Evolutionary conservation across 139 green algal species (phyloP).

Genomic region (Auxenochlorella pyrenoidosa): DNA sequence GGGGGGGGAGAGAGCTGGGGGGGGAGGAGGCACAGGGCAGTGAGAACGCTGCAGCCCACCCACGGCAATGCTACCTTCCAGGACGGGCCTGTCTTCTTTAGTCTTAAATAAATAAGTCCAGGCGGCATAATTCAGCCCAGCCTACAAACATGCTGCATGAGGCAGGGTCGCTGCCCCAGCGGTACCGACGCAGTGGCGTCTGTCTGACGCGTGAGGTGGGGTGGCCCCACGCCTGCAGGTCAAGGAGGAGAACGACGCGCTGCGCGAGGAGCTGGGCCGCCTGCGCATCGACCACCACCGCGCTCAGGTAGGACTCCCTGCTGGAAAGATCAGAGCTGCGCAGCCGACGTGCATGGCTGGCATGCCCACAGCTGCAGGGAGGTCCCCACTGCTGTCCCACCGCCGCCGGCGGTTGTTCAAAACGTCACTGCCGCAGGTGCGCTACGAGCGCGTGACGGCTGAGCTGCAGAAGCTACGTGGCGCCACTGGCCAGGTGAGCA

Average conservation of each 20-base stretch:
- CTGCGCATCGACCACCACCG: constrained; percentile 34
- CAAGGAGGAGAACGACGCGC: constrained; percentile 48
- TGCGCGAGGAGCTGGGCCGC: constrained; percentile 36
- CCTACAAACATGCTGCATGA: too few relatives aligned
- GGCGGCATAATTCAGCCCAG: too few relatives aligned
- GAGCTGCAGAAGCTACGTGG: constrained; percentile 14
- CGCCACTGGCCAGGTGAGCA: background rate
- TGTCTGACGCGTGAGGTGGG: too few relatives aligned
- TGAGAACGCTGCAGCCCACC: background rate
- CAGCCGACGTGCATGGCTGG: background rate
- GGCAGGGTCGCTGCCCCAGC: background rate
- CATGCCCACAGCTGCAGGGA: too few relatives aligned
- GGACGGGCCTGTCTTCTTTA: too few relatives aligned
- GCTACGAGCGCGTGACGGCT: constrained; percentile 1
- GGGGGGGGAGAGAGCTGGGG: too few relatives aligned
- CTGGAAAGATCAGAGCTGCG: too few relatives aligned
- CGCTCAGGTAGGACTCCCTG: background rate
- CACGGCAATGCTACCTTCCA: too few relatives aligned
- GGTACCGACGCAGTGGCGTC: background rate
- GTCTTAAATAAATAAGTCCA: too few relatives aligned
- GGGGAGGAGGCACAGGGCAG: too few relatives aligned
- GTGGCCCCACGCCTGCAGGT: constrained; percentile 1
- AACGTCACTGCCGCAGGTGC: background rate
- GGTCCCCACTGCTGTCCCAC: too few relatives aligned
- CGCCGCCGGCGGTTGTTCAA: too few relatives aligned